phyloP scores from a whole-genome alignment of 768 basidiomycete species.

The Guyanaporus albipodus region DNA sequence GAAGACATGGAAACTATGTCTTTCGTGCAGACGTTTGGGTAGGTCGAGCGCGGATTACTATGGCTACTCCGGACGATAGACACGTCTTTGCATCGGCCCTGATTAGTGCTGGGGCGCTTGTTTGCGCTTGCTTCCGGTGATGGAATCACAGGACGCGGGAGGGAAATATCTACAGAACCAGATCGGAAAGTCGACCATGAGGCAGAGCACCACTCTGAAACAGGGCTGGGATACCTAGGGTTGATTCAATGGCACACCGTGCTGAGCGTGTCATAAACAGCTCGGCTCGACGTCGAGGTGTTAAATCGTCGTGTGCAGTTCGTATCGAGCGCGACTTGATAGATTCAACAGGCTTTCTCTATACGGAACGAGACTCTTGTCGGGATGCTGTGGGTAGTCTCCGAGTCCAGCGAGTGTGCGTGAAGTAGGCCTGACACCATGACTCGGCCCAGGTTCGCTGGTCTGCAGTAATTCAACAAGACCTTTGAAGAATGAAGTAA shows the following conservation, averaged over 20 bases:
- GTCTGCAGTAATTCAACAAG: conserved; percentile 12
- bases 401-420: background rate
- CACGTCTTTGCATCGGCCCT: background rate
- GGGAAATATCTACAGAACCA: conserved; percentile 17
- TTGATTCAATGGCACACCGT: conserved; percentile 9
- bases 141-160: background rate
- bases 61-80: background rate
- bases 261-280: background rate
- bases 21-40: background rate
- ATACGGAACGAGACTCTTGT: background rate
- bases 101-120: background rate
- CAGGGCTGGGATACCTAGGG: background rate
- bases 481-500: background rate
- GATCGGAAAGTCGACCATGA: conserved; percentile 28
- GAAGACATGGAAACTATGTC: background rate
- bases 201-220: background rate
- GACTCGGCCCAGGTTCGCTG: conserved; percentile 5
- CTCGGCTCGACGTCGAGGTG: background rate
- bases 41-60: background rate
- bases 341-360: background rate
- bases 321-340: background rate
- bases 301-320: background rate
- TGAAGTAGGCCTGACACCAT: background rate
- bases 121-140: background rate
- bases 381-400: background rate